phyloP scores from a whole-genome alignment of 2,329 filamentous ascomycete species.

The Cephalotrichum gorgonifer region DNA sequence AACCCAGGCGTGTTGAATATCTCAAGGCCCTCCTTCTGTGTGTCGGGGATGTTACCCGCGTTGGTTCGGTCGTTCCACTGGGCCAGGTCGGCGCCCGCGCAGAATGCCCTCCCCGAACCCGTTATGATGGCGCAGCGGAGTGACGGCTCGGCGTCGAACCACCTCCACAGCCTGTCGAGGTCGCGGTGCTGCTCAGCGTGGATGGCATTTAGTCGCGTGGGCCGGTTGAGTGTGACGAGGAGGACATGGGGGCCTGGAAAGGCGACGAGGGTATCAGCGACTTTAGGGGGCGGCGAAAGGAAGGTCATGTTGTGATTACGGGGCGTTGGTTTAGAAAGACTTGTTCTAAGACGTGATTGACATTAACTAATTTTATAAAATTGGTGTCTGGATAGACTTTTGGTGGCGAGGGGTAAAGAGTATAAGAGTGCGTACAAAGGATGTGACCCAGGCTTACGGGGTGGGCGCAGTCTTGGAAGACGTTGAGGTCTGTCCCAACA shows the following conservation, averaged over 20 bases:
- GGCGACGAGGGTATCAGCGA: conserved; percentile 30
- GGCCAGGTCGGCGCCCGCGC: conserved; percentile 57
- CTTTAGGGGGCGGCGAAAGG: conserved; percentile 20
- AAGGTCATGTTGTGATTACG: neutral
- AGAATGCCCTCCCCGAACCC: conserved; percentile 54
- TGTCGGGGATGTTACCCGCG: conserved; percentile 10
- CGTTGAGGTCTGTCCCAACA: too few relatives aligned
- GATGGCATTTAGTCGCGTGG: conserved; percentile 48
- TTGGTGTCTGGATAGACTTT: too few relatives aligned
- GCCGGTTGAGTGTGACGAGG: conserved; percentile 50
- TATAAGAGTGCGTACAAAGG: too few relatives aligned
- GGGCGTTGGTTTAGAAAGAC: neutral
- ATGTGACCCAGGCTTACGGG: too few relatives aligned
- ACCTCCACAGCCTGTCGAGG: conserved; percentile 40
- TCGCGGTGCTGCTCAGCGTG: conserved; percentile 34
- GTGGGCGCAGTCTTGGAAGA: too few relatives aligned
- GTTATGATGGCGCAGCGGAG: conserved; percentile 55
- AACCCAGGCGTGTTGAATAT: conserved; percentile 42
- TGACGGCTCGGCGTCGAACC: conserved; percentile 52
- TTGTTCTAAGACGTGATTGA: too few relatives aligned
- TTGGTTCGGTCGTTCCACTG: conserved; percentile 46
- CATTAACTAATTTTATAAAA: too few relatives aligned
- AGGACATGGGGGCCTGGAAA: conserved; percentile 45
- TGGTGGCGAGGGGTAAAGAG: too few relatives aligned
- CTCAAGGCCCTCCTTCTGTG: neutral